Conservation (phyloP, 305 asterid species). For the Lippia alba region DNA sequence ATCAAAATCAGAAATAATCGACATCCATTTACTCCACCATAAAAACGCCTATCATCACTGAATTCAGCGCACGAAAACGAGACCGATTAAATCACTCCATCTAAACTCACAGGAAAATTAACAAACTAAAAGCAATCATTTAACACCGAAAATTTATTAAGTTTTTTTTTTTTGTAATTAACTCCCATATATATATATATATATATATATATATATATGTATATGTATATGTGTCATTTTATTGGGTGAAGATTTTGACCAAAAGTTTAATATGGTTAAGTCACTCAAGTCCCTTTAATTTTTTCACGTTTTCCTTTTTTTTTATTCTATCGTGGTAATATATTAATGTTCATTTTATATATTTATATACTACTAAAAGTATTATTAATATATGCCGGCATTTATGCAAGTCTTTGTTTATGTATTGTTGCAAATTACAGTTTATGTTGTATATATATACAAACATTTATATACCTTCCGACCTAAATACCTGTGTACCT, state of each 20-base stretch:
- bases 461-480: too few relatives aligned
- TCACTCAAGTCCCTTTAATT: conserved; percentile 49
- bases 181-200: too few relatives aligned
- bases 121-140: conserved; percentile 26
- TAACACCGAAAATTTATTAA: too few relatives aligned
- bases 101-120: not conserved
- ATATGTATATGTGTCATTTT: too few relatives aligned
- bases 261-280: conserved; percentile 28
- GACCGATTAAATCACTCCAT: conserved; percentile 25
- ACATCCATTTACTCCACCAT: conserved; percentile 33
- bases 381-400: not conserved
- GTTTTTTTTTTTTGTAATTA: too few relatives aligned
- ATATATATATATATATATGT: conserved; percentile 10
- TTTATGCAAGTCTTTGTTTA: too few relatives aligned
- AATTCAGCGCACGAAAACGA: conserved; percentile 15
- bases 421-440: too few relatives aligned
- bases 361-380: not conserved
- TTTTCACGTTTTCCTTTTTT: conserved; percentile 33
- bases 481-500: too few relatives aligned
- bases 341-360: not conserved
- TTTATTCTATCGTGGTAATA: not conserved
- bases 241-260: conserved; percentile 47
- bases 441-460: too few relatives aligned
- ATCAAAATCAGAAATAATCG: conserved; percentile 23
- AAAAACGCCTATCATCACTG: conserved; percentile 7